These are phyloP conservation scores for Cutaneotrichosporon arboriforme DNA, from an alignment of 1,284 basidiomycete species.

Conservation along the genomic window DNA sequence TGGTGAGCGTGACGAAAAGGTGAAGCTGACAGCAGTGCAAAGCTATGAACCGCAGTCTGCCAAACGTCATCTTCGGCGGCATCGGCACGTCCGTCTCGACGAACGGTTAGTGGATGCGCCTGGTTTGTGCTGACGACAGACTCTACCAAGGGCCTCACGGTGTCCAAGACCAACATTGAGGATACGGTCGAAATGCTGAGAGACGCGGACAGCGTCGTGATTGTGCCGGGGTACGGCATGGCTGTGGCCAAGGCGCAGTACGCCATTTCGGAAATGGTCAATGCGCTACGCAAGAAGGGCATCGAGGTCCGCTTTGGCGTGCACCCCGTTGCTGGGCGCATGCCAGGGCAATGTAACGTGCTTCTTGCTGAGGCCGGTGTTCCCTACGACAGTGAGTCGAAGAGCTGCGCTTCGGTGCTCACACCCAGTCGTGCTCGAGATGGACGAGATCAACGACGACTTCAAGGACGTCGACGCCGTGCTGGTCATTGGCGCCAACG, in stretches of 20 bases:
- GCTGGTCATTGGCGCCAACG: slow-evolving; percentile 70
- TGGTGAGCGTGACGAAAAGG: slow-evolving; percentile 60
- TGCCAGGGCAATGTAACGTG: slow-evolving; percentile 66
- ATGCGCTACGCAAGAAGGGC: slow-evolving; percentile 62
- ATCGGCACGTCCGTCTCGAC: slow-evolving; percentile 57
- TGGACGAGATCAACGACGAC: slow-evolving; percentile 88
- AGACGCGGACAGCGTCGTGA: slow-evolving; percentile 74
- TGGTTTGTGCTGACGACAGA: slow-evolving; percentile 34
- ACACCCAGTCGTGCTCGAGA: slow-evolving; percentile 69
- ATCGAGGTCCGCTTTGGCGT: slow-evolving; percentile 58
- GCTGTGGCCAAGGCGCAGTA: slow-evolving; percentile 82
- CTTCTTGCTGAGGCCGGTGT: slow-evolving; percentile 78
- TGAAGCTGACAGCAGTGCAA: slow-evolving; percentile 58
- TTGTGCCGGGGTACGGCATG: slow-evolving; percentile 82
- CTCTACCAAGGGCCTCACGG: slow-evolving; percentile 67
- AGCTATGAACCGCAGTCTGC: slow-evolving; percentile 62
- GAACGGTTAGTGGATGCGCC: slow-evolving; percentile 18
- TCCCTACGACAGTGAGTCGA: slow-evolving; percentile 70
- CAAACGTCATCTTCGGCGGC: slow-evolving; percentile 54
- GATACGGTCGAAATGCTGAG: slow-evolving; percentile 69
- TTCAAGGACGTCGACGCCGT: slow-evolving; percentile 76
- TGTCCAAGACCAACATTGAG: slow-evolving; percentile 67
- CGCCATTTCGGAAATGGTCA: slow-evolving; percentile 73
- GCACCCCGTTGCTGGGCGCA: slow-evolving; percentile 44
- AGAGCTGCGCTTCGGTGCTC: neutral